Evolutionary conservation across 805 yeast genomes (phyloP).

Genomic region (Cyberlindnera mrakii): DNA sequence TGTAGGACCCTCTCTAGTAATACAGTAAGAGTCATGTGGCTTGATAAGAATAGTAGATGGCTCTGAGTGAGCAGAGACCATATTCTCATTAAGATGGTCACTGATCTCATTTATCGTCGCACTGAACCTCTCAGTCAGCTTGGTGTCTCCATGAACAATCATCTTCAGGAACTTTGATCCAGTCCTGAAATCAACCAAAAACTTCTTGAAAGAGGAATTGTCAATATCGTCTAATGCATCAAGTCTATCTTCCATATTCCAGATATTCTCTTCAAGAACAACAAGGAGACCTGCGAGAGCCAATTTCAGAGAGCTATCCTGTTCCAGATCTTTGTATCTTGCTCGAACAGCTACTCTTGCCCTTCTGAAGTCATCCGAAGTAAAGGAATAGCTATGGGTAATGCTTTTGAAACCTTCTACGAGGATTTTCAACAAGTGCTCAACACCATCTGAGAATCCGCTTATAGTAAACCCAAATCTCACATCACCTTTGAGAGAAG

Average conservation of each 20-base stretch:
- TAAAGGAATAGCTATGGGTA: slow-evolving; percentile 8
- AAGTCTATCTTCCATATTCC: slow-evolving; percentile 48
- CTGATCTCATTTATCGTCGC: slow-evolving; percentile 23
- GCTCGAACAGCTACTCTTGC: slow-evolving; percentile 43
- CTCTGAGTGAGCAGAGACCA: slow-evolving; percentile 1
- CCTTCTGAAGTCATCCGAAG: slow-evolving; percentile 34
- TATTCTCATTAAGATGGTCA: slow-evolving; percentile 17
- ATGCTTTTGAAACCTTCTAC: slow-evolving; percentile 26
- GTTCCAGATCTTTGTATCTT: slow-evolving; percentile 38
- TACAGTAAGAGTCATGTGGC: slow-evolving; percentile 29
- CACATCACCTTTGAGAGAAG: slow-evolving; percentile 49
- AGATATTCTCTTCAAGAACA: slow-evolving; percentile 49
- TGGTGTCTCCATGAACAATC: slow-evolving; percentile 47
- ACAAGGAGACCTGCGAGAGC: slow-evolving; percentile 46
- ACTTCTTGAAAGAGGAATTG: slow-evolving; percentile 26
- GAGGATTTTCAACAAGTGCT: slow-evolving; percentile 29
- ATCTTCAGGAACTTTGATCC: slow-evolving; percentile 31
- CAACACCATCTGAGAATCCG: slow-evolving; percentile 44
- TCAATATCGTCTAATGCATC: slow-evolving; percentile 50
- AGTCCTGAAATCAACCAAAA: slow-evolving; percentile 25
- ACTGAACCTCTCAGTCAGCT: slow-evolving; percentile 19
- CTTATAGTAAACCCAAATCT: slow-evolving; percentile 46
- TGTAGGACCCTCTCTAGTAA: slow-evolving; percentile 29
- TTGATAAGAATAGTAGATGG: slow-evolving; percentile 36
- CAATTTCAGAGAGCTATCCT: slow-evolving; percentile 39